A percentile compares a stretch with the other conserved stretches of the same genome.
Evolutionary conservation across 495 filamentous ascomycete species (phyloP).

Genomic region (Neurospora terricola): DNA sequence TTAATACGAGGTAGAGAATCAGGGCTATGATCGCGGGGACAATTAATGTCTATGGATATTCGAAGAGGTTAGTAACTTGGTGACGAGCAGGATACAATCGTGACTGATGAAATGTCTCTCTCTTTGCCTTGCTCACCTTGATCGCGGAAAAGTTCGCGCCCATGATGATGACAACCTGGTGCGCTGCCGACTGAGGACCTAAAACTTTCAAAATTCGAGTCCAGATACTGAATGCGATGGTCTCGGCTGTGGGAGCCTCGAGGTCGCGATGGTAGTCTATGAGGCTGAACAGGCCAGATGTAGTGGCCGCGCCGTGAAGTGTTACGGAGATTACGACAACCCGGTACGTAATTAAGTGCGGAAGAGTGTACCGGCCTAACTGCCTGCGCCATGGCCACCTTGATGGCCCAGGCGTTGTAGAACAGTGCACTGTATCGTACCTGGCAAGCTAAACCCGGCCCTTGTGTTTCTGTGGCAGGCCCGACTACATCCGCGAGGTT

Average conservation of each 20-base stretch:
- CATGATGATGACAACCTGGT: conserved; percentile 18
- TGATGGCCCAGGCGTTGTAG: background rate
- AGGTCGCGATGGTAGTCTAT: background rate
- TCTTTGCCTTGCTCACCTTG: conserved; percentile 27
- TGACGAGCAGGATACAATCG: background rate
- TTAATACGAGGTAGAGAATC: conserved; percentile 59
- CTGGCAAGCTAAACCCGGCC: background rate
- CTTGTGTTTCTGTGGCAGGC: background rate
- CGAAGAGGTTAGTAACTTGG: background rate
- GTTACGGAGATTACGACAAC: background rate
- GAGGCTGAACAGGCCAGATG: background rate
- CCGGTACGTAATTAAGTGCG: background rate
- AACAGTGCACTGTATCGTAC: background rate
- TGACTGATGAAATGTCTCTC: background rate
- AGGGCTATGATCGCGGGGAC: conserved; percentile 71
- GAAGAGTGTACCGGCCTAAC: background rate
- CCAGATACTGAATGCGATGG: background rate
- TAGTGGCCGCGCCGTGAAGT: background rate
- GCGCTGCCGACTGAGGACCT: background rate
- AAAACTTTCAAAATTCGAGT: background rate
- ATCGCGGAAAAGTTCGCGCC: conserved; percentile 30
- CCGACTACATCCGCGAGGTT: background rate
- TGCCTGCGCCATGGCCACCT: background rate
- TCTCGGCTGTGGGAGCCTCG: background rate
- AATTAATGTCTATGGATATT: conserved; percentile 54